Base-by-base conservation (phyloP, 148 eudicot species). In the Diospyros kaki region DNA sequence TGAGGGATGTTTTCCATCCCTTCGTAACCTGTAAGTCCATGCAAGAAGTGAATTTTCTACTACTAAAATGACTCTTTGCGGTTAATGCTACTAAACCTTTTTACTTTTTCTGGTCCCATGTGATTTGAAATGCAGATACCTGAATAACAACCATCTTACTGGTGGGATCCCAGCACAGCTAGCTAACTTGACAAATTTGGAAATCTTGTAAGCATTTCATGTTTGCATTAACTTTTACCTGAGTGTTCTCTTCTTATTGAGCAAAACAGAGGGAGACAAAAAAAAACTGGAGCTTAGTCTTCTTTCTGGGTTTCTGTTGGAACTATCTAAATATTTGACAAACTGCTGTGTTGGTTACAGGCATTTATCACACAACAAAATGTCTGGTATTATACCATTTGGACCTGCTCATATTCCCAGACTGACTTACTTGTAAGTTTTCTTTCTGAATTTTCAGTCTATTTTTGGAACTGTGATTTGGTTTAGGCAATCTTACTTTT, bases 141-240 rank as follows among this genome's bases (percentile, higher is more conserved):
- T 94, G 68, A 94, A 92, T 64, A 94, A 94, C 73, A 94, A 94
- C 81, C 82, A 94, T 86, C 89, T 92, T 83, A 89, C 91, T 51
- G 98, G 98, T 66, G 96, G 98, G 64, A 86, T 94, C 74, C 98
- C 98, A 38, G 85, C 97, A 73, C 97, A 94, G 79, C 90, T 94
- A 18, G 92, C 93, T 38, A 94, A 94, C 81, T 83, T 94, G 80
- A 85, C 92, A 7, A 90, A 92, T 83, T 82, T 94, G 89, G 98
- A 94, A 82, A 94, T 94, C 76, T 79, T 94, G 98, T 94, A 84
- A 92, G 97, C 81, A 78, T 72, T 66, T 43, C 38, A 28, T 28
- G 15, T 69, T 10, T 70, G 2, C 53, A 48, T 58, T 54, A 39
- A 42, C 28, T 51, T 43, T 17, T 60, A 61, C 28, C 28, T 59